These are phyloP conservation scores for Gynostemma pentaphyllum DNA, from an alignment of 306 rosid genomes.

Conservation along the genomic window DNA sequence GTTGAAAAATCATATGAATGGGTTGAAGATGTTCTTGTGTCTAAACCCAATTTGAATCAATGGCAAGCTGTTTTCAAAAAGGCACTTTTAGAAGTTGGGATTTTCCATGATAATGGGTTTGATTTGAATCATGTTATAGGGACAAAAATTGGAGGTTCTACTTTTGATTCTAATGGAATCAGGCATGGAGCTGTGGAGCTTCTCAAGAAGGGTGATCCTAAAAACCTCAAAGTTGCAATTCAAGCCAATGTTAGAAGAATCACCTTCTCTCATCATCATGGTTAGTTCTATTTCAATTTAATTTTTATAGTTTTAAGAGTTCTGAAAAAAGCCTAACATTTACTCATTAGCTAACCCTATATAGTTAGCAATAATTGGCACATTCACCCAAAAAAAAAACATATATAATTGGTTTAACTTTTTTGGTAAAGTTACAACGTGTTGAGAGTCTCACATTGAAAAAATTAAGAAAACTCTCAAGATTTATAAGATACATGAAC, in stretches of 20 bases:
- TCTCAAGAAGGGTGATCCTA: slow-evolving; percentile 5
- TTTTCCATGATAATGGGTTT: slow-evolving; percentile 9
- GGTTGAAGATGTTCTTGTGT: too few relatives aligned
- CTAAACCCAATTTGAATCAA: not conserved
- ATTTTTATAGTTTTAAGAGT: too few relatives aligned
- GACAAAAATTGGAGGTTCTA: slow-evolving; percentile 12
- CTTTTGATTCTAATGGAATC: slow-evolving; percentile 10
- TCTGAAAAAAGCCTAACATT: too few relatives aligned
- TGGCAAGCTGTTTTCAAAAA: slow-evolving; percentile 8
- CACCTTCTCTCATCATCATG: slow-evolving; percentile 15
- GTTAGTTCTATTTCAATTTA: not conserved
- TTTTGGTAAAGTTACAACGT: too few relatives aligned
- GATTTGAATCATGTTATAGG: slow-evolving; percentile 8
- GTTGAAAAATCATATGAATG: too few relatives aligned
- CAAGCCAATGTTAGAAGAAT: slow-evolving; percentile 9
- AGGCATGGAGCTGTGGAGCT: slow-evolving; percentile 27
- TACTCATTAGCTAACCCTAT: too few relatives aligned
- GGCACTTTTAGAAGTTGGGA: slow-evolving; percentile 10
- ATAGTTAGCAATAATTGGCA: too few relatives aligned
- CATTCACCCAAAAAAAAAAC: too few relatives aligned
- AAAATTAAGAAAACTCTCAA: too few relatives aligned
- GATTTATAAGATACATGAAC: too few relatives aligned
- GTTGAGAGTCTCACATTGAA: too few relatives aligned
- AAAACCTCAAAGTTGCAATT: slow-evolving; percentile 12
- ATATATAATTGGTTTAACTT: too few relatives aligned